Evolutionary conservation across 2,329 filamentous ascomycete genomes (phyloP), one percentile per base, ranked within the genome.

Genomic region (Ilyonectria mors-panacis): DNA sequence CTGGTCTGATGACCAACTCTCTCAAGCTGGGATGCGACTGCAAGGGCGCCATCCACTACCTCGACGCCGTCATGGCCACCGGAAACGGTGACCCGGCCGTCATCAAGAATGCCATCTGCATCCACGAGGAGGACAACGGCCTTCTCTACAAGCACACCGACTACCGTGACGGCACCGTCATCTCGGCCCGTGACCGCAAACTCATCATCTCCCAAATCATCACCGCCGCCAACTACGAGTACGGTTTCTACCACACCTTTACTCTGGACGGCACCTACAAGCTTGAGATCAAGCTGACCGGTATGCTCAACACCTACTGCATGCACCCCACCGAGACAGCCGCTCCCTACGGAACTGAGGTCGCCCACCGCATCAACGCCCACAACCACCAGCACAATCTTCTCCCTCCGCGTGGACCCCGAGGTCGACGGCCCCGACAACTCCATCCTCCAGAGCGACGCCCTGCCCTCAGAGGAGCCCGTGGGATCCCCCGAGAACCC

Each of bases 91-190:
- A 88, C n/a, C 86, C 93, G 21, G 91, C 91, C 15, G 92, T 91
- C 2, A 94, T 97, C 83, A 95, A 97, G 85, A 97, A 98, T 77
- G 95, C 95, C 48, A 93, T 98, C 75, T 98, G 95, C 81, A 95
- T 98, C 72, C 95, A 98, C 82, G 78, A 82, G 69, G 79, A 82
- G 65, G 81, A 83, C 65, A 81, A 83, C 42, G 90, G 90, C 4
- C 89, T 92, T 26, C 82, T 87, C 13, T 91, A 88, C 86, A 91
- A 91, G 78, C 89, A 91, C 75, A 82, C 88, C 6, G 90, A 91
- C 76, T 90, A 85, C 80, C 85, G 89, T 2, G 91, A 88, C 0
- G 85, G 85, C 21, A 84, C 85, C 26, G 88, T 88, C 12, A 85
- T 89, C 4, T 87, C 90, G 0, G 86, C 86, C 0, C 83, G 90